Evolutionary conservation across 2,329 filamentous ascomycete genomes (phyloP), one percentile per base, ranked within the genome.

Genomic region (Aaosphaeria pasadenensis): DNA sequence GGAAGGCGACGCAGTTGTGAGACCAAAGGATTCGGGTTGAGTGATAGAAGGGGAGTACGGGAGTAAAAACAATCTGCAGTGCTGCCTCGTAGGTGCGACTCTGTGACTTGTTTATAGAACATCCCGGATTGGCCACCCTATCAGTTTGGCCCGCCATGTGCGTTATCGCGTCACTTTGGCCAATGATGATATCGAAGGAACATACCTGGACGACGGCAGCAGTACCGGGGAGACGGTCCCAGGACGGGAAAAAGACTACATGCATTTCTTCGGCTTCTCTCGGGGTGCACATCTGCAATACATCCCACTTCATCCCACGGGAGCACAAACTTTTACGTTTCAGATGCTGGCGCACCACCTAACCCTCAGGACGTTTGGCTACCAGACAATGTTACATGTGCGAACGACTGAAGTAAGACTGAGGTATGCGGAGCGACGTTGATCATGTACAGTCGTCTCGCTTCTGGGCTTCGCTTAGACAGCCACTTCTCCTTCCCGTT

Each of bases 1-100:
- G 17, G 17, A 24, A 24, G 43, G 46, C 43, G 44, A 53, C 39
- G 44, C 47, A 48, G 51, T 47, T 51, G 48, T 52, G 51, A 51
- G 40, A 11, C 39, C 39, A 36, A 24, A 24, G 17, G 17, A 24
- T 24, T 24, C 17, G 17, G 17, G 17, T 24, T 24, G 17, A 13
- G 39, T 9, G 7, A 40, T 28, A 40, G 39, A 44, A 43, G 46
- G 30, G 30, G 46, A 31, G 24, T 48, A 44, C 39, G 38, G 7
- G 38, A 40, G 44, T 45, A 32, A 28, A 5, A 50, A 39, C 41
- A 2, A 17, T 39, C 48, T 48, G 45, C 51, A 48, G 51, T 51
- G 44, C 11, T 40, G 39, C 39, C 39, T 40, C 39, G 7, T 24
- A 36, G 24, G 39, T 40, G 39, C 11, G 11, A 40, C 11, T 40